Base-by-base conservation (phyloP, 208 protist genomes). In the Eutreptiella sp. region DNA sequence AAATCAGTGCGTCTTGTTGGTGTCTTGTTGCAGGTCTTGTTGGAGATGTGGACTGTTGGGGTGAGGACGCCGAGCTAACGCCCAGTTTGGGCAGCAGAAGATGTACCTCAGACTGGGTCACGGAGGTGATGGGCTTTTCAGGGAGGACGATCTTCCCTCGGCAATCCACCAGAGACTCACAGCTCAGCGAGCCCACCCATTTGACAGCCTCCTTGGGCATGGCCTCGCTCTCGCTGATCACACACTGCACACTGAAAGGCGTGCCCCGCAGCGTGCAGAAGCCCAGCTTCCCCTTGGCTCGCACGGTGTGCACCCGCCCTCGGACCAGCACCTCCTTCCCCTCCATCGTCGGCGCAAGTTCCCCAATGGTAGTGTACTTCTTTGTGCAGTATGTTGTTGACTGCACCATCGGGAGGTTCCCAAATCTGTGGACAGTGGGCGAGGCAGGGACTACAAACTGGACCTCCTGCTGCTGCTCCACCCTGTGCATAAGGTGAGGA, bases 261-360 rank as follows among this genome's bases (percentile, higher is more conserved):
- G 76, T 75, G 38, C 90, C 81, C 52, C 87, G 84, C 57, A 93
- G 72, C 39, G 91, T 82, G 57, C 87, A 77, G 68, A 93, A 93
- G 21, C 80, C 83, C 57, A 93, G 65, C 74, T 91, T 93, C 28
- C 84, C 83, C 77, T 87, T 89, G 68, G 88, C 88, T 50, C 87
- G 79, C 38, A 81, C 87, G 46, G 85, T 89, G 55, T 77, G 76
- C 53, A 93, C 82, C 45, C 87, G 80, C 3, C 80, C 81, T 27
- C 87, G 85, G 38, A 91, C 57, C 24, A 72, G 65, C 26, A 93
- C 80, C 0, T 70, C 67, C 69, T 76, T 43, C 39, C 68, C 81
- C 0, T 68, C 70, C 27, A 60, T 32, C 59, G 46, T 68, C 45
- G 52, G 53, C 1, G 75, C 71, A 33, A 93, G 68, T 5, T 68